Evolutionary conservation across 345 rosid species (phyloP), one percentile per base, ranked within the genome.

Genomic region (Atalantia buxifolia): DNA sequence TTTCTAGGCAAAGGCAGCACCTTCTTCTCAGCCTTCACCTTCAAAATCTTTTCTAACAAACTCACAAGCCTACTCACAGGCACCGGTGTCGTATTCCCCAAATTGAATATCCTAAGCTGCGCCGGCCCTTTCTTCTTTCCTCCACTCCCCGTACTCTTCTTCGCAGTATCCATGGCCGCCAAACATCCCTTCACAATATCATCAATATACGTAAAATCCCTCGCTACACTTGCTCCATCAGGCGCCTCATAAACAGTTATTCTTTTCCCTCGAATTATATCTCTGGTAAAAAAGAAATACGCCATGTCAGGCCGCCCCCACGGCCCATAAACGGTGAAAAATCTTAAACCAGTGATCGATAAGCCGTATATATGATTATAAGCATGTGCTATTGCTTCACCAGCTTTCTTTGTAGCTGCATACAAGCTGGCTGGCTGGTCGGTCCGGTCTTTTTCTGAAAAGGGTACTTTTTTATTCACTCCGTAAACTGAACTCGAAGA

Each of bases 271-370:
- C 80, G 85, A 31, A 92, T 78, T 1, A 90, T 90, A 63, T 90
- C 84, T 77, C 81, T 87, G 69, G 93, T 89, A 79, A 92, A 92
- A 69, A 88, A 87, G 90, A 87, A 92, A 76, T 87, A 92, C 1
- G 96, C 94, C 94, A 92, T 89, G 69, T 92, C 91, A 30, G 94
- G 94, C 75, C 91, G 76, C 7, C 96, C 94, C 91, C 91, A 90
- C 24, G 94, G 96, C 28, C 94, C 92, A 78, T 92, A 89, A 27
- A 92, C 92, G 1, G 92, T 90, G 85, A 92, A 92, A 77, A 92
- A 91, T 27, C 91, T 78, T 70, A 89, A 81, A 28, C 90, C 92
- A 25, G 92, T 89, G 8, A 92, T 83, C 0, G 92, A 92, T 61
- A 92, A 83, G 27, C 92, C 94, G n/a, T 92, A 88, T 60, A 88